These are phyloP conservation scores for Lupinus albus DNA, from an alignment of 306 rosid genomes.

Conservation along the genomic window DNA sequence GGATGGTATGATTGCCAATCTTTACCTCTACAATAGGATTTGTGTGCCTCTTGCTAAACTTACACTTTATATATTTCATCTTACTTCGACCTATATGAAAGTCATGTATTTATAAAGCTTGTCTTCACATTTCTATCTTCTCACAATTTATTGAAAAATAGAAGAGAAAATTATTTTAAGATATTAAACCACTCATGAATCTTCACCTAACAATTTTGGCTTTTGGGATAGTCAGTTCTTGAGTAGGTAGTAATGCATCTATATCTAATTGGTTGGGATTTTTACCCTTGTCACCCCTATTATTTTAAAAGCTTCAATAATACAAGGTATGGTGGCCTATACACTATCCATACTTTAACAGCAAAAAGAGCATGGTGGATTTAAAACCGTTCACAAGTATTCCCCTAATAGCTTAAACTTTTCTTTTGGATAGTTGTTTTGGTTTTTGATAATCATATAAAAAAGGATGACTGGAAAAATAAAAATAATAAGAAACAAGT, in stretches of 20 bases:
- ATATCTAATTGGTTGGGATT: background rate
- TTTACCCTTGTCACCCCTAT: background rate
- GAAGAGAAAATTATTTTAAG: slow-evolving; percentile 6
- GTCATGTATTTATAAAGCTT: no score
- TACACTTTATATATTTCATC: no score
- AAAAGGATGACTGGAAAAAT: slow-evolving; percentile 12
- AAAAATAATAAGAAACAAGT: slow-evolving; percentile 10
- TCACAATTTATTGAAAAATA: no score
- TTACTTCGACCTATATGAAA: no score
- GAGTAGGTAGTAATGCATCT: background rate
- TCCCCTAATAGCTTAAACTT: background rate
- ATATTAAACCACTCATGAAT: background rate
- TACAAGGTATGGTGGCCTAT: background rate
- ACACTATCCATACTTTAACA: background rate
- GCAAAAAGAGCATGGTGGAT: background rate
- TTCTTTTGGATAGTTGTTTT: background rate
- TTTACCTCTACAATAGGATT: no score
- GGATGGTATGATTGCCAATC: no score
- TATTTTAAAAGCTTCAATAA: background rate
- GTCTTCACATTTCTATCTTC: no score
- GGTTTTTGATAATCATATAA: background rate
- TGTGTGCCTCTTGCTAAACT: no score
- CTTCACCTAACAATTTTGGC: background rate
- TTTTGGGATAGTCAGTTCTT: background rate
- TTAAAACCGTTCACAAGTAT: background rate